phyloP scores from a whole-genome alignment of 176 grass and related monocot genomes.

The Triticum urartu region DNA sequence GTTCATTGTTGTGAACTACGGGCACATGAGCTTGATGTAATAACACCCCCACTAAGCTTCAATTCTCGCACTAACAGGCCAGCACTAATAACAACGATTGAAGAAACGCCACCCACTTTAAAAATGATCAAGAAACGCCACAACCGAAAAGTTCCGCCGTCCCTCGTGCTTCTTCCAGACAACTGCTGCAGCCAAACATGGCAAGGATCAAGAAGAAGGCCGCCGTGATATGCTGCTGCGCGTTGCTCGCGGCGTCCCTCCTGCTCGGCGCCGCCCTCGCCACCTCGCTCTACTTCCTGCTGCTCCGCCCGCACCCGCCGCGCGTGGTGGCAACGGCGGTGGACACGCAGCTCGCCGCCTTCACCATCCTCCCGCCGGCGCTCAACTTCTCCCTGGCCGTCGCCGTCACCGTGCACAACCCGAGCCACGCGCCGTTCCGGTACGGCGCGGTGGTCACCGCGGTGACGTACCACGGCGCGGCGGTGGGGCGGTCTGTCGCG shows the following conservation, averaged over 20 bases:
- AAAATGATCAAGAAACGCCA: not conserved
- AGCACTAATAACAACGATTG: not conserved
- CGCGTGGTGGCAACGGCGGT: conserved; percentile 23
- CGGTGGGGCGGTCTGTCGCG: conserved; percentile 35
- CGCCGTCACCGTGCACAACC: conserved; percentile 48
- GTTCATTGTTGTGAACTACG: too few species aligned
- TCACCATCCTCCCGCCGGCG: conserved; percentile 21
- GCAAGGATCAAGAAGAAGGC: conserved; percentile 15
- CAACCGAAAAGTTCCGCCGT: not conserved
- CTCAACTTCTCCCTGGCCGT: conserved; percentile 48
- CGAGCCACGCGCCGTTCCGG: conserved; percentile 48
- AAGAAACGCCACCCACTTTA: not conserved
- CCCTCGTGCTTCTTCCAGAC: not conserved
- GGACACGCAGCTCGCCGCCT: conserved; percentile 19
- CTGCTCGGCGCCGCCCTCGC: conserved; percentile 24
- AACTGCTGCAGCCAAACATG: not conserved
- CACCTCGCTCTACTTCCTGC: conserved; percentile 39
- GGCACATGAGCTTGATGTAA: not conserved
- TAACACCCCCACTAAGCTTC: not conserved
- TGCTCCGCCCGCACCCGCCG: conserved; percentile 48
- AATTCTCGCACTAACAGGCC: not conserved
- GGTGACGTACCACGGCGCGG: conserved; percentile 40
- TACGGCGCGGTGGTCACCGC: conserved; percentile 35
- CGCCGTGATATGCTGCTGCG: conserved; percentile 23
- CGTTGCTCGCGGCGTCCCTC: conserved; percentile 9